Evolutionary conservation across 108 stramenopile genomes (phyloP).

Genomic region (Conticribra weissflogii): DNA sequence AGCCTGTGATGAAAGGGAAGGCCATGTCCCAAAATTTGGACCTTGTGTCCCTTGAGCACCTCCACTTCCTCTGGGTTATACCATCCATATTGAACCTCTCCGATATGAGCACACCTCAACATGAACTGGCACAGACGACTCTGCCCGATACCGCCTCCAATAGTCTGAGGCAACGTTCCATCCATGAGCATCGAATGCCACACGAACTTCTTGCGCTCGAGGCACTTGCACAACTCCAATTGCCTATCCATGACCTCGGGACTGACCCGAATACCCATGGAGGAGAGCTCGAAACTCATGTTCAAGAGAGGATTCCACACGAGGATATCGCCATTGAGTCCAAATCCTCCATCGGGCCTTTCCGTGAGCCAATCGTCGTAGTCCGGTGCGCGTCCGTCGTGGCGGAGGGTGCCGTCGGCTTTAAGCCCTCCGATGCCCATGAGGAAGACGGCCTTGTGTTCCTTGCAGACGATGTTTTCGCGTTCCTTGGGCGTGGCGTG

Average conservation of each 20-base stretch:
- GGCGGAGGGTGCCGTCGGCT: slow-evolving; percentile 33
- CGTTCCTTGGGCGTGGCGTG: slow-evolving; percentile 46
- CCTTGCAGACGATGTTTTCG: slow-evolving; percentile 42
- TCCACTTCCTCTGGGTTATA: slow-evolving; percentile 56
- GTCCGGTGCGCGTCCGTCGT: slow-evolving; percentile 48
- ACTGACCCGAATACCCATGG: slow-evolving; percentile 51
- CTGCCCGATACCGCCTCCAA: slow-evolving; percentile 59
- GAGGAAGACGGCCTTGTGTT: slow-evolving; percentile 46
- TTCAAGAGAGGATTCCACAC: slow-evolving; percentile 45
- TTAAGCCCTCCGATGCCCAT: slow-evolving; percentile 50
- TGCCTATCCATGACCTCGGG: slow-evolving; percentile 34
- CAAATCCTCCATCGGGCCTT: slow-evolving; percentile 39
- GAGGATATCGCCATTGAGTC: slow-evolving; percentile 47
- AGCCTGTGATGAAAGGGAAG: no score
- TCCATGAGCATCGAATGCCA: slow-evolving; percentile 54
- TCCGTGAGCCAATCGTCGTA: slow-evolving; percentile 47
- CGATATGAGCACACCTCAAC: slow-evolving; percentile 54
- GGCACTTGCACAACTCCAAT: slow-evolving; percentile 30
- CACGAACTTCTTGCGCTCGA: slow-evolving; percentile 38
- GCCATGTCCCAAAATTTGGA: slow-evolving; percentile 47
- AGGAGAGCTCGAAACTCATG: slow-evolving; percentile 42
- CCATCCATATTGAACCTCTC: slow-evolving; percentile 61
- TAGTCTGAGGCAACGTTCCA: slow-evolving; percentile 55
- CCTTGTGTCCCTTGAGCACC: slow-evolving; percentile 33
- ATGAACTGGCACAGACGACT: slow-evolving; percentile 46